Base-by-base conservation (phyloP, 768 basidiomycete species). In the Collybia sordida region DNA sequence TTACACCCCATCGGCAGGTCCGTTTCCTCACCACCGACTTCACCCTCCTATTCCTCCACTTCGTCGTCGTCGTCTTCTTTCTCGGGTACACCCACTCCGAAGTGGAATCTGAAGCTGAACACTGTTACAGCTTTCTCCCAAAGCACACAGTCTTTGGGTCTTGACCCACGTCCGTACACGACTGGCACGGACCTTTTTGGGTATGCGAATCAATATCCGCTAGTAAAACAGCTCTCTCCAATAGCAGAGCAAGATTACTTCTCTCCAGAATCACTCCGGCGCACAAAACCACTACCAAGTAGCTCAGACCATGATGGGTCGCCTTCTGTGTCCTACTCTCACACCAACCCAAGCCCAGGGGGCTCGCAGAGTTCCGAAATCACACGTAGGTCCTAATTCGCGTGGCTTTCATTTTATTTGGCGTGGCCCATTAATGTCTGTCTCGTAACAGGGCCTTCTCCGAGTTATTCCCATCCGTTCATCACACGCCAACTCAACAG, bases 221-320 rank as follows among this genome's bases (percentile, higher is more conserved):
- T 49, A 75, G 71, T 67, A 21, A 74, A 73, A 60, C 84, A 77
- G 39, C 74, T 87, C 31, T 85, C 85, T 1, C 85, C 86, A 0
- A 86, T 88, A 35, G 74, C 73, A 7, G 86, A 87, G 64, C 78
- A 78, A 55, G 81, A 85, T 47, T 85, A 85, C 57, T 60, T 81
- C 47, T 81, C 83, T 5, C 81, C 81, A 0, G 72, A 73, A 42
- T 56, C 63, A 19, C 49, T 58, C 18, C 69, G 66, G 51, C 66
- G 68, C 27, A 66, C 70, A 45, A 64, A 45, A 37, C 71, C 67
- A 45, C 63, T 70, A 36, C 69, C 64, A 22, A 58, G 61, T 12
- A 59, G 59, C 18, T 50, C 59, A 28, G 59, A 39, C 31, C 46
- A 53, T 22, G 49, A 23, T 64, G 60, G 2, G 25, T 59, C 18